phyloP scores from a whole-genome alignment of 140 eudicot genomes.

The Flaveria floridana region DNA sequence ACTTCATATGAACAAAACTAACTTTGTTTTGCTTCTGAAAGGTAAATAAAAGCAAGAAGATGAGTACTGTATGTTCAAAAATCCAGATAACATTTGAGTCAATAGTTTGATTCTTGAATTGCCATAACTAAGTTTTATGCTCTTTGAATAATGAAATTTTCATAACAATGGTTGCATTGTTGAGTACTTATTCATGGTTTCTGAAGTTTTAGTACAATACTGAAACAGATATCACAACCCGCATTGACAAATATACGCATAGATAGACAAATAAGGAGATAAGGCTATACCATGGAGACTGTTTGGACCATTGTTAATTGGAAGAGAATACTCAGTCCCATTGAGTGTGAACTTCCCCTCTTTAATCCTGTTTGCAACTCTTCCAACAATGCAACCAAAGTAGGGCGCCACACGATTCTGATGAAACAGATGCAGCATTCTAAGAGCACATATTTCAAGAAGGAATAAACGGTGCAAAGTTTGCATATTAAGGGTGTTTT shows the following conservation, averaged over 20 bases:
- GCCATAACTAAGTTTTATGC: background rate
- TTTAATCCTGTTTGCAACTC: constrained; percentile 94
- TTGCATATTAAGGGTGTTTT: constrained; percentile 2
- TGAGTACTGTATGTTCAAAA: background rate
- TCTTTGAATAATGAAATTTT: background rate
- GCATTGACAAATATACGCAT: background rate
- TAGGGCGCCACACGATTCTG: constrained; percentile 77
- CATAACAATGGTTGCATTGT: constrained; percentile 8
- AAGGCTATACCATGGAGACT: constrained; percentile 75
- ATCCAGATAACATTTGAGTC: background rate
- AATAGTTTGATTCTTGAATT: background rate
- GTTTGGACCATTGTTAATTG: constrained; percentile 86
- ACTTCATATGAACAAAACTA: background rate
- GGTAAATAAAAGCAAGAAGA: no score
- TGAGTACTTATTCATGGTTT: background rate
- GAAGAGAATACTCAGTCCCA: constrained; percentile 63
- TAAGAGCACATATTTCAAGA: constrained; percentile 9
- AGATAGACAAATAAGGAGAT: background rate
- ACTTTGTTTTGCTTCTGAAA: background rate
- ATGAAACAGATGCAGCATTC: constrained; percentile 25
- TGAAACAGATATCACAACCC: background rate
- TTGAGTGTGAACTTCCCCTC: constrained; percentile 78
- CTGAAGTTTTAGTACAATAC: background rate
- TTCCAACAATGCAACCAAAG: constrained; percentile 95
- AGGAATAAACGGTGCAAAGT: background rate